Base-by-base conservation (phyloP, 805 yeast genomes). In the Schwanniomyces sp. region DNA sequence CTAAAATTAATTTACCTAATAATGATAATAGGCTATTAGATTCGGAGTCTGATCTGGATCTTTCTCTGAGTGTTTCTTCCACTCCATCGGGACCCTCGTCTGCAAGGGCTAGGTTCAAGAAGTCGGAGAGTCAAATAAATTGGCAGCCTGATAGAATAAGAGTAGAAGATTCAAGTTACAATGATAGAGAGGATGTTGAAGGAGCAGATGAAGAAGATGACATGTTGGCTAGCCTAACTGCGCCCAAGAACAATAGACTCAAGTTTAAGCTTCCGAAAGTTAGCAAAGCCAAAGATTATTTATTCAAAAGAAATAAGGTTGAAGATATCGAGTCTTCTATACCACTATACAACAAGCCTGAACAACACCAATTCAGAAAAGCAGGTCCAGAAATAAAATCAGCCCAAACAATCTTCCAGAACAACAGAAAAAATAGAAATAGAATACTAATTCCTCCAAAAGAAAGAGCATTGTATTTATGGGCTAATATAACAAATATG, bases 401-500 rank as follows among this genome's bases (percentile, higher is more conserved):
- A 29, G 40, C 41, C 49, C 55, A 44, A 34, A 51, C 53, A 16
- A 41, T 26, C 24, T 51, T 36, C 50, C 58, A 43, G 39, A 44
- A 29, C n/a, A 41, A 41, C 42, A 42, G 46, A 43, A 37, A 46
- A 32, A 46, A 48, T 41, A 18, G 53, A n/a, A 45, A 49, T 17
- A 48, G 47, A 21, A 55, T 61, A 41, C 48, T 66, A 5, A 71
- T 74, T 18, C 76, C 78, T 12, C 77, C 77, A 4, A 66, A 64
- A 41, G 97, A 91, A 60, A 72, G 90, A 42, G 96, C 98, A 0
- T 71, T 88, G 14, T 94, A 97, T 90, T 78, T 89, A 50, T 94
- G 99, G 98, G 96, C 98, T 1, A 94, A 94, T 59, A 89, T 94
- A 21, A 89, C 88, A 55, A 94, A 94, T 64, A 76, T 94, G 63